phyloP scores from a whole-genome alignment of 1,284 basidiomycete species.

The Puccinia polysora region DNA sequence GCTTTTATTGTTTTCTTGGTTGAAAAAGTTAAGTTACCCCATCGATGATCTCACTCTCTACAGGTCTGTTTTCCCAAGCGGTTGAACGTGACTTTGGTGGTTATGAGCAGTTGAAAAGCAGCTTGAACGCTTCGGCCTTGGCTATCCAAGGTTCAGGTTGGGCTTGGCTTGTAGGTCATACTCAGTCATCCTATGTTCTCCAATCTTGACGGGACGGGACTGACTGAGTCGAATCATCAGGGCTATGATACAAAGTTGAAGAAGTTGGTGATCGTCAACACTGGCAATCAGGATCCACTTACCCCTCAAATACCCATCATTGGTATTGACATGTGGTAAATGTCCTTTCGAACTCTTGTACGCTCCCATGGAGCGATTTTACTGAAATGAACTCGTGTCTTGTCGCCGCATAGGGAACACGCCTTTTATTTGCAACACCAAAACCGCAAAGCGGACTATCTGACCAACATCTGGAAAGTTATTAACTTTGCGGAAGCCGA shows the following conservation, averaged over 20 bases:
- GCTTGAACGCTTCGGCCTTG: slow-evolving; percentile 80
- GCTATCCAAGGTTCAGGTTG: slow-evolving; percentile 95
- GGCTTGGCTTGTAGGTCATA: slow-evolving; percentile 70
- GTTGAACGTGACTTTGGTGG: slow-evolving; percentile 80
- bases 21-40: too few species aligned
- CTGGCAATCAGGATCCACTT: slow-evolving; percentile 93
- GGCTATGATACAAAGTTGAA: slow-evolving; percentile 68
- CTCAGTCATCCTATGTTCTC: not conserved
- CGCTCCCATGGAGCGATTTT: too few species aligned
- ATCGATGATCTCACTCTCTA: too few species aligned
- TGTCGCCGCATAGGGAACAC: slow-evolving; percentile 32
- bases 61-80: slow-evolving; percentile 71
- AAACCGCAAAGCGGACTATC: slow-evolving; percentile 43
- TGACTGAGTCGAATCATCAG: slow-evolving; percentile 49
- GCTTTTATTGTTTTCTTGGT: not conserved
- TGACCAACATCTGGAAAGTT: slow-evolving; percentile 61
- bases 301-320: slow-evolving; percentile 80
- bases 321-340: slow-evolving; percentile 96
- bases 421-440: slow-evolving; percentile 38
- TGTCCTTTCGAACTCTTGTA: not conserved
- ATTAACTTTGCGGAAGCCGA: slow-evolving; percentile 89
- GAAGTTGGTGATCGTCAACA: slow-evolving; percentile 80
- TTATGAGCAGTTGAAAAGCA: slow-evolving; percentile 69
- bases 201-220: not conserved
- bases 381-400: not conserved